phyloP scores from a whole-genome alignment of 202 grass and related monocot species.

The Panicum virgatum region DNA sequence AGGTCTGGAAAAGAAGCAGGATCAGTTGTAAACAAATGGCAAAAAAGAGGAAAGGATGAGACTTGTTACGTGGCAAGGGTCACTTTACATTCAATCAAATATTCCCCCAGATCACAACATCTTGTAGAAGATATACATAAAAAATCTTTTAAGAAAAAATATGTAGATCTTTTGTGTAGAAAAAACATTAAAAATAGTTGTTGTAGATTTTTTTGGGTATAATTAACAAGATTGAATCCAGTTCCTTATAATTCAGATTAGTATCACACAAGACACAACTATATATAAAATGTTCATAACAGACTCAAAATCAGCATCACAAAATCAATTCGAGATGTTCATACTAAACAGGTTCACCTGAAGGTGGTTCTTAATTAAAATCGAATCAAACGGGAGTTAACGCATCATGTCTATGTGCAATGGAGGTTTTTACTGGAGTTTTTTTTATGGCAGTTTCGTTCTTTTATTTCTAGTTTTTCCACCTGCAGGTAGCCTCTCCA shows the following conservation, averaged over 20 bases:
- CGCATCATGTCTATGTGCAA: too few species aligned
- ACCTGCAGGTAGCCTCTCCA: too few species aligned
- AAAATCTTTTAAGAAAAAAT: neutral
- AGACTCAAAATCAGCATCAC: neutral
- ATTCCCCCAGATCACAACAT: conserved; percentile 32
- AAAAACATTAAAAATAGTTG: neutral
- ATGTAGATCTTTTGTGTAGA: neutral
- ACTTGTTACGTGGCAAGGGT: conserved; percentile 33
- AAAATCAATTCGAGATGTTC: too few species aligned
- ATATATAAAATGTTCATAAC: neutral
- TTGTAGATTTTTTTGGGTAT: neutral
- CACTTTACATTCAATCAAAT: conserved; percentile 42
- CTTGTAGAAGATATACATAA: conserved; percentile 15
- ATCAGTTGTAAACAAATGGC: conserved; percentile 25
- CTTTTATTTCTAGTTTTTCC: too few species aligned
- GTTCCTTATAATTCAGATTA: neutral
- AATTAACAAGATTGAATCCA: neutral
- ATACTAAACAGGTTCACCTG: too few species aligned
- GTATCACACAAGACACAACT: neutral
- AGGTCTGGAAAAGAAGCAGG: conserved; percentile 11
- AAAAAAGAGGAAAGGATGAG: conserved; percentile 8
- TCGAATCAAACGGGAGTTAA: too few species aligned
- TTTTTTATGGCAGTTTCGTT: too few species aligned
- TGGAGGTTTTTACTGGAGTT: too few species aligned
- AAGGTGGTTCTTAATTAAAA: too few species aligned